These are phyloP conservation scores for Amborella trichopoda DNA, from an alignment of 164 flowering plant genomes.

Conservation along the genomic window DNA sequence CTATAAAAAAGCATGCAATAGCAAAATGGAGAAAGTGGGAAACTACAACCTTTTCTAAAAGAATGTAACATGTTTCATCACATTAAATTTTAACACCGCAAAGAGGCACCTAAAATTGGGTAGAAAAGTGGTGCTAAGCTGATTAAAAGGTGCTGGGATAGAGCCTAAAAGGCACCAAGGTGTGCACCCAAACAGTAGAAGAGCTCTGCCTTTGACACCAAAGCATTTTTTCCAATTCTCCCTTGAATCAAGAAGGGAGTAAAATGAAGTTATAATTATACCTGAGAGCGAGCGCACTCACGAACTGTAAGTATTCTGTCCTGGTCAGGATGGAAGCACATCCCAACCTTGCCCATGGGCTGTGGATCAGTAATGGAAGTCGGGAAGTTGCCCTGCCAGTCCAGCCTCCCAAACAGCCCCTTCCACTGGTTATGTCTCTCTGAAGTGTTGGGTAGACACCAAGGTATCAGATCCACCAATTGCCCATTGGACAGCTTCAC, in stretches of 20 bases:
- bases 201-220: background rate
- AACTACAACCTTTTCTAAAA: background rate
- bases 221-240: background rate
- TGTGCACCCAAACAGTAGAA: too few relatives aligned
- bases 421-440: constrained; percentile 91
- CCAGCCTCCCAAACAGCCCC: constrained; percentile 87
- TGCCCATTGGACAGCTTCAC: constrained; percentile 66
- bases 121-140: background rate
- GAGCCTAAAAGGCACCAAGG: background rate
- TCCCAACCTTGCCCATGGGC: constrained; percentile 96
- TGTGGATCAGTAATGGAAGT: constrained; percentile 93
- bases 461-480: constrained; percentile 77
- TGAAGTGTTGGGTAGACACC: constrained; percentile 94
- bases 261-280: constrained; percentile 7
- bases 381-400: constrained; percentile 96
- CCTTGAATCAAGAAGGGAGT: background rate
- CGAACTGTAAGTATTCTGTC: constrained; percentile 89
- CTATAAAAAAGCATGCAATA: too few relatives aligned
- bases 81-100: background rate
- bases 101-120: background rate
- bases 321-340: constrained; percentile 96
- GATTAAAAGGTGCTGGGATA: background rate
- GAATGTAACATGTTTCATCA: background rate
- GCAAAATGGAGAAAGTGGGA: background rate
- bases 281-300: constrained; percentile 94